Evolutionary conservation across 352 stramenopile species (phyloP).

Genomic region (Pythium pectinolyticum): DNA sequence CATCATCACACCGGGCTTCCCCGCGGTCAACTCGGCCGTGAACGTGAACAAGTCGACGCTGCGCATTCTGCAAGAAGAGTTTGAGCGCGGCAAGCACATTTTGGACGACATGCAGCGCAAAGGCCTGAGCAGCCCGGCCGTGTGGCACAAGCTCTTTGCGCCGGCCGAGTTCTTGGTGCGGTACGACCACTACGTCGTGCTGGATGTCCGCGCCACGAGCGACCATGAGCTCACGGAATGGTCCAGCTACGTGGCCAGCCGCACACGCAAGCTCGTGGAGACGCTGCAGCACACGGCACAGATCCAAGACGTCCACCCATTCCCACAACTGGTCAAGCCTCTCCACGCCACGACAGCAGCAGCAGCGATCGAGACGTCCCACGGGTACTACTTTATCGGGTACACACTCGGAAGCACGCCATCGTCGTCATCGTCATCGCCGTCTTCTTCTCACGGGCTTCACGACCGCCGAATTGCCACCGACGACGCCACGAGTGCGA

Average conservation of each 20-base stretch:
- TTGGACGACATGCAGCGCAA: conserved; percentile 69
- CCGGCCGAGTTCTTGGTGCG: conserved; percentile 77
- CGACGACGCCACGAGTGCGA: conserved; percentile 34
- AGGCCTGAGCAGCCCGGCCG: conserved; percentile 61
- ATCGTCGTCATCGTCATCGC: too few species aligned
- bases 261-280: conserved; percentile 83
- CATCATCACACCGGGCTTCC: conserved; percentile 86
- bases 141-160: conserved; percentile 77
- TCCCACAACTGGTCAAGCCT: conserved; percentile 59
- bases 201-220: conserved; percentile 55
- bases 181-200: conserved; percentile 81
- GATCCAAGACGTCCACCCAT: conserved; percentile 65
- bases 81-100: conserved; percentile 68
- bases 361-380: too few species aligned
- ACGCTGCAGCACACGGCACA: conserved; percentile 68
- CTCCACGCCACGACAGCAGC: background rate
- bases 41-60: conserved; percentile 84
- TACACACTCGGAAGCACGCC: conserved; percentile 43
- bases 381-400: conserved; percentile 74
- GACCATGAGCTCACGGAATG: conserved; percentile 67
- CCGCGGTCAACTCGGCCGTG: conserved; percentile 79
- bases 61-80: conserved; percentile 72
- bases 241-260: conserved; percentile 76
- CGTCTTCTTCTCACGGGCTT: background rate
- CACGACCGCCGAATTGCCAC: background rate